Percentiles rank a stretch among this genome's conserved stretches.
phyloP scores from a whole-genome alignment of 352 stramenopile genomes.

The Aphanomyces stellatus region DNA sequence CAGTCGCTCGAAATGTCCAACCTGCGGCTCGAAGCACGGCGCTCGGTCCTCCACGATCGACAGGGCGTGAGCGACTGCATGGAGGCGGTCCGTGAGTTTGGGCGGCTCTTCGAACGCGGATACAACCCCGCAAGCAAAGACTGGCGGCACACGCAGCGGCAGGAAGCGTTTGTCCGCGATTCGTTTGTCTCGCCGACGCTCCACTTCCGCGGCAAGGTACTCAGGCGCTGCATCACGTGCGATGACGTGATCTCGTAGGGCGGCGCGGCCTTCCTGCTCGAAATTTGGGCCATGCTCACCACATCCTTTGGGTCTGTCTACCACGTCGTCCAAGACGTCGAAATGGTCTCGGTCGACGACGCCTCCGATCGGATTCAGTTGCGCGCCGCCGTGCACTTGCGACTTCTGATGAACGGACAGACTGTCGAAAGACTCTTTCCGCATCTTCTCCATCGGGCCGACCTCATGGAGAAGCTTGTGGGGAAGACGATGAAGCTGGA shows the following conservation, averaged over 20 bases:
- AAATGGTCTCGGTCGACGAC: not conserved
- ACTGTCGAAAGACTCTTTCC: not conserved
- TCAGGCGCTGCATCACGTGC: no score
- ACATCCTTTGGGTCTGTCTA: not conserved
- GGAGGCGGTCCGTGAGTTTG: not conserved
- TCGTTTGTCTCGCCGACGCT: not conserved
- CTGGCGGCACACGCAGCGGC: not conserved
- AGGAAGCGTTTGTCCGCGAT: conserved; percentile 3
- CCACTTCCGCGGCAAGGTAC: not conserved
- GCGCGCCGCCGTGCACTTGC: not conserved
- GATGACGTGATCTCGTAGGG: no score
- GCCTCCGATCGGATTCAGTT: not conserved
- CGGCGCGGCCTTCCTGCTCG: not conserved
- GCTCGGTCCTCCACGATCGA: not conserved
- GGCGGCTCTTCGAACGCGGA: not conserved
- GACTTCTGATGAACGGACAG: not conserved
- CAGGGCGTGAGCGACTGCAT: not conserved
- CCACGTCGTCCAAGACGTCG: not conserved
- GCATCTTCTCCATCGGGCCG: not conserved
- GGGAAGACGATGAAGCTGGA: not conserved
- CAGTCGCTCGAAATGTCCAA: not conserved
- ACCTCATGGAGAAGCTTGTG: not conserved
- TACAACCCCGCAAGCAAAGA: not conserved
- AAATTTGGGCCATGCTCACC: not conserved
- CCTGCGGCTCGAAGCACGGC: not conserved